A percentile compares a stretch with the other conserved stretches of the same genome.
These are phyloP conservation scores for Heracleum sosnowskyi DNA, from an alignment of 129 eudicot genomes.

Conservation along the genomic window DNA sequence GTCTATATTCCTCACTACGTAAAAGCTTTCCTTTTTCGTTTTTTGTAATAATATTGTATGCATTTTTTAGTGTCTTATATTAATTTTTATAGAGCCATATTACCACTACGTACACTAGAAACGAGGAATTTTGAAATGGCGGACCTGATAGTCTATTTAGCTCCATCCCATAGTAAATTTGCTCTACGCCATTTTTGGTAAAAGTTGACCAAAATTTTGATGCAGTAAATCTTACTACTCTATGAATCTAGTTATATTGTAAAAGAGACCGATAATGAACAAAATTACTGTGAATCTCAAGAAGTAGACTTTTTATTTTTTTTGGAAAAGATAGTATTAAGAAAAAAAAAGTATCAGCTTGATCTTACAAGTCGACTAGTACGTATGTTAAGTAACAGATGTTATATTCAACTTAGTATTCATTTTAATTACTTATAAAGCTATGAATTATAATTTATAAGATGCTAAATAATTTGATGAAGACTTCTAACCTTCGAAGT, in stretches of 20 bases:
- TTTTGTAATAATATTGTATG: too few relatives aligned
- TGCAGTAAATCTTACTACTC: neutral
- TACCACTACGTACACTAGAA: neutral
- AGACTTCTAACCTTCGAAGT: neutral
- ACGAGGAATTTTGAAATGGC: neutral
- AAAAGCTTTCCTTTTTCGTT: neutral
- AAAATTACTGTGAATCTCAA: neutral
- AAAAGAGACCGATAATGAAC: neutral
- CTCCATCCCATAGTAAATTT: neutral
- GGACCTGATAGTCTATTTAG: neutral
- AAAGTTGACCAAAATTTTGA: neutral
- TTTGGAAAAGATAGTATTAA: neutral
- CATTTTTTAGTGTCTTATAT: neutral
- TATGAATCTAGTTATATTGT: neutral
- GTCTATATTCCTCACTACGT: neutral
- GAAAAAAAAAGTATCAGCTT: neutral
- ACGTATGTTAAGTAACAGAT: neutral
- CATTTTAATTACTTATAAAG: neutral
- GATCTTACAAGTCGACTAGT: neutral
- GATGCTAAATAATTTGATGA: neutral
- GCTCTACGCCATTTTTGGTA: neutral
- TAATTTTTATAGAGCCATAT: neutral
- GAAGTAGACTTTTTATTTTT: neutral
- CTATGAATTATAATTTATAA: neutral
- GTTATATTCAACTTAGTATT: neutral